Percentiles rank a stretch among this genome's conserved stretches.
Evolutionary conservation across 805 yeast species (phyloP).

Genomic region (Blastobotrys muscicola): DNA sequence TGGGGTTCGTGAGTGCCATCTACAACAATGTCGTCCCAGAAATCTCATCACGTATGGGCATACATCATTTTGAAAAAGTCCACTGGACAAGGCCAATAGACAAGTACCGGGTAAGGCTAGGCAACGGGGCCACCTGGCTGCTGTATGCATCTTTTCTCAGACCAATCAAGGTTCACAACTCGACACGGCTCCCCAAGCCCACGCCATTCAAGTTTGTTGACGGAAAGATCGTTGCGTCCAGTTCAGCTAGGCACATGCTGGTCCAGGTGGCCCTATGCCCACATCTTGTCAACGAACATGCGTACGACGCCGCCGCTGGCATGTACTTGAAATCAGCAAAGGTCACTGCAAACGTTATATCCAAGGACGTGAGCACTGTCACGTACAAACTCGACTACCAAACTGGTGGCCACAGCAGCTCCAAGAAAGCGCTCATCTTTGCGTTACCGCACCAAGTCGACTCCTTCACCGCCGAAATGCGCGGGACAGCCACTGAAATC

Average conservation of each 20-base stretch:
- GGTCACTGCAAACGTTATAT: slow-evolving; percentile 12
- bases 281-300: slow-evolving; percentile 18
- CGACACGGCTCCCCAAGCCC: not conserved
- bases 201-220: slow-evolving; percentile 13
- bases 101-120: slow-evolving; percentile 49
- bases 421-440: slow-evolving; percentile 38
- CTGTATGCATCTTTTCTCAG: slow-evolving; percentile 38
- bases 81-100: slow-evolving; percentile 31
- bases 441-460: slow-evolving; percentile 53
- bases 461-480: slow-evolving; percentile 28
- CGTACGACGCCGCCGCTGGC: slow-evolving; percentile 56
- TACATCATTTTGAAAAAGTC: slow-evolving; percentile 38
- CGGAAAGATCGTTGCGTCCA: slow-evolving; percentile 16
- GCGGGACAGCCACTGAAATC: slow-evolving; percentile 23
- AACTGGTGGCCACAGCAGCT: slow-evolving; percentile 36
- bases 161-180: slow-evolving; percentile 2
- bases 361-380: slow-evolving; percentile 14
- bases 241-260: slow-evolving; percentile 32
- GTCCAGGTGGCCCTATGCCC: slow-evolving; percentile 12
- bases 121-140: slow-evolving; percentile 55
- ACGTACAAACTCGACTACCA: slow-evolving; percentile 36
- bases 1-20: slow-evolving; percentile 47
- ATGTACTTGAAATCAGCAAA: slow-evolving; percentile 36
- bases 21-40: slow-evolving; percentile 26
- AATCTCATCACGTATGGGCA: slow-evolving; percentile 54